These are phyloP conservation scores for Phytophthora foliorum DNA, from an alignment of 352 stramenopile genomes.

Conservation along the genomic window DNA sequence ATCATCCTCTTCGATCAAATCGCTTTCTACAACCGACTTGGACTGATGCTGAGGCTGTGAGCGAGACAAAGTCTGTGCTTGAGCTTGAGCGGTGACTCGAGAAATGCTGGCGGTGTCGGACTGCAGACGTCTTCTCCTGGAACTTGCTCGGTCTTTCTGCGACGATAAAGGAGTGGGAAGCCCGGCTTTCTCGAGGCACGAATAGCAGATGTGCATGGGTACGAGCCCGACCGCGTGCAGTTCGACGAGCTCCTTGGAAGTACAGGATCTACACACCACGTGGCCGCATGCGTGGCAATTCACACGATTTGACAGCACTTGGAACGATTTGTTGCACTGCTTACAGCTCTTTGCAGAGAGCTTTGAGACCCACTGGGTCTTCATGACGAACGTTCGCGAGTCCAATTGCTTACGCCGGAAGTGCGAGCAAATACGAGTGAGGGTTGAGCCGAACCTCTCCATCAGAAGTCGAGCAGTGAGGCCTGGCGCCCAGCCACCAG, in stretches of 20 bases:
- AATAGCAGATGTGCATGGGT: conserved; percentile 52
- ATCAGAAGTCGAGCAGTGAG: conserved; percentile 52
- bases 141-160: conserved; percentile 14
- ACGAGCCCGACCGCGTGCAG: conserved; percentile 49
- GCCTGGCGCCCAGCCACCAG: conserved; percentile 41
- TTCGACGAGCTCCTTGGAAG: conserved; percentile 49
- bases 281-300: conserved; percentile 55
- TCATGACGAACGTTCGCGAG: conserved; percentile 57
- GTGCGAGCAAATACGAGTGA: conserved; percentile 52
- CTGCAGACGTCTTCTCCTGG: conserved; percentile 32
- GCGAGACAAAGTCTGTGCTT: conserved; percentile 20
- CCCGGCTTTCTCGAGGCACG: conserved; percentile 40
- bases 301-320: conserved; percentile 49
- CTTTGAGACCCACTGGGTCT: conserved; percentile 53
- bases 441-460: conserved; percentile 52
- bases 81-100: conserved; percentile 2
- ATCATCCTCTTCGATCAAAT: conserved; percentile 35
- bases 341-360: conserved; percentile 42
- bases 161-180: conserved; percentile 24
- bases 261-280: conserved; percentile 45
- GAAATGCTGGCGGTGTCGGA: conserved; percentile 26
- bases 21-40: conserved; percentile 28
- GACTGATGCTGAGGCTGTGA: conserved; percentile 22
- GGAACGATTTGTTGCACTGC: conserved; percentile 45
- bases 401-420: conserved; percentile 61